Evolutionary conservation across 2,329 filamentous ascomycete species (phyloP).

Genomic region (Fusarium subtropicale): DNA sequence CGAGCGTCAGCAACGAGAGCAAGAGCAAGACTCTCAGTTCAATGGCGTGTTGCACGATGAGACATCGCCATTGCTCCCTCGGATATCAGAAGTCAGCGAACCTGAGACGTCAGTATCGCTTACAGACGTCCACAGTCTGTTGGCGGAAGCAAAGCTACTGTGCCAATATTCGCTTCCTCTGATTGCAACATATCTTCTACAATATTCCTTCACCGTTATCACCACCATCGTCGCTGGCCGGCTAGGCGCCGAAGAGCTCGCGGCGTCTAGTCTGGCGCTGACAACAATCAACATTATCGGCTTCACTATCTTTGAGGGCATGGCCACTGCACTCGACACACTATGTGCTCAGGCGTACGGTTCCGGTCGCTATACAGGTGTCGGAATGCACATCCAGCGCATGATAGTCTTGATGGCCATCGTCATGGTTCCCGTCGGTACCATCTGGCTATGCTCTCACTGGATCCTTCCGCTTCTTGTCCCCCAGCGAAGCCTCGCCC

Average conservation of each 20-base stretch:
- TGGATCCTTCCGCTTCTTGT: constrained; percentile 60
- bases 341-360: constrained; percentile 46
- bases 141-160: constrained; percentile 36
- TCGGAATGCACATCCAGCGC: constrained; percentile 66
- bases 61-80: constrained; percentile 33
- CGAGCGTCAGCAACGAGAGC: constrained; percentile 5
- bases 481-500: constrained; percentile 59
- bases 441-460: constrained; percentile 62
- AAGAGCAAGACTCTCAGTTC: neutral
- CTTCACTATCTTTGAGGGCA: constrained; percentile 55
- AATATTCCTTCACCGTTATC: constrained; percentile 65
- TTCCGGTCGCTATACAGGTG: constrained; percentile 58
- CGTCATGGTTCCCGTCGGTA: constrained; percentile 61
- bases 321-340: constrained; percentile 48
- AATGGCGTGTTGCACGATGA: constrained; percentile 33
- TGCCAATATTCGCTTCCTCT: constrained; percentile 57
- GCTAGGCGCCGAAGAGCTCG: constrained; percentile 64
- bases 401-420: constrained; percentile 64
- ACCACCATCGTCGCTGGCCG: constrained; percentile 66
- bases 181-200: constrained; percentile 64
- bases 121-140: constrained; percentile 19
- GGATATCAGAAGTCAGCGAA: constrained; percentile 16
- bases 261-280: constrained; percentile 63
- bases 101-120: constrained; percentile 10
- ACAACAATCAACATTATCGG: constrained; percentile 69